These are phyloP conservation scores for Phaeodactylum tricornutum DNA, from an alignment of 108 stramenopile species.

Conservation along the genomic window DNA sequence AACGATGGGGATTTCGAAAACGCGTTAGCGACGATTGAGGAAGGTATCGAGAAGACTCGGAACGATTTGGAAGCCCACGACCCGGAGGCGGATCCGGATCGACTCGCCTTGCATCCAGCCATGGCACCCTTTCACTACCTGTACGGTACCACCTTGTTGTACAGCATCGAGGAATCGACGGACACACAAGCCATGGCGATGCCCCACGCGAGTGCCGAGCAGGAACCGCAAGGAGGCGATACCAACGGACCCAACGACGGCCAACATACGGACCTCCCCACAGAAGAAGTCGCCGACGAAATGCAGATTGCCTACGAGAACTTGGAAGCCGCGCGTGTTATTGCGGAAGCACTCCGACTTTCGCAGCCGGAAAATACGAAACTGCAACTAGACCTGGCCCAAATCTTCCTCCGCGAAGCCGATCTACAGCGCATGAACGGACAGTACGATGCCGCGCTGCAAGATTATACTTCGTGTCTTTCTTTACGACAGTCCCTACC, in stretches of 20 bases:
- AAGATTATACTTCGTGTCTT: conserved; percentile 49
- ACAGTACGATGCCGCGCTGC: conserved; percentile 33
- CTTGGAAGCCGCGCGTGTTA: conserved; percentile 62
- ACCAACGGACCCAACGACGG: neutral
- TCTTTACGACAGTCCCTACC: conserved; percentile 12
- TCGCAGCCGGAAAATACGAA: neutral
- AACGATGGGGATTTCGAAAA: conserved; percentile 41
- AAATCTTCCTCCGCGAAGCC: conserved; percentile 59
- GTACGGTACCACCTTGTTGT: conserved; percentile 80
- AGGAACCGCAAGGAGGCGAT: conserved; percentile 2
- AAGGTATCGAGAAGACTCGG: conserved; percentile 10
- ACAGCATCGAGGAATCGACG: conserved; percentile 69
- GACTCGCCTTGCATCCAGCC: conserved; percentile 35
- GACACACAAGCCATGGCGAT: conserved; percentile 18
- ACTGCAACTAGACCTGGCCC: conserved; percentile 47
- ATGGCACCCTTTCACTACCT: conserved; percentile 79
- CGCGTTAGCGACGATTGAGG: conserved; percentile 37
- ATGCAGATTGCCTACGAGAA: conserved; percentile 86
- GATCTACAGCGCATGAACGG: conserved; percentile 71
- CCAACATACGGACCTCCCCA: neutral
- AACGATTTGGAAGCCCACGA: neutral
- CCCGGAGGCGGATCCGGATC: conserved; percentile 1
- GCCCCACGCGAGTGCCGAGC: conserved; percentile 6
- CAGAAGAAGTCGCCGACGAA: conserved; percentile 39
- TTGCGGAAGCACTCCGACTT: conserved; percentile 19